phyloP scores from a whole-genome alignment of 1,284 basidiomycete genomes.

The Tausonia pullulans region DNA sequence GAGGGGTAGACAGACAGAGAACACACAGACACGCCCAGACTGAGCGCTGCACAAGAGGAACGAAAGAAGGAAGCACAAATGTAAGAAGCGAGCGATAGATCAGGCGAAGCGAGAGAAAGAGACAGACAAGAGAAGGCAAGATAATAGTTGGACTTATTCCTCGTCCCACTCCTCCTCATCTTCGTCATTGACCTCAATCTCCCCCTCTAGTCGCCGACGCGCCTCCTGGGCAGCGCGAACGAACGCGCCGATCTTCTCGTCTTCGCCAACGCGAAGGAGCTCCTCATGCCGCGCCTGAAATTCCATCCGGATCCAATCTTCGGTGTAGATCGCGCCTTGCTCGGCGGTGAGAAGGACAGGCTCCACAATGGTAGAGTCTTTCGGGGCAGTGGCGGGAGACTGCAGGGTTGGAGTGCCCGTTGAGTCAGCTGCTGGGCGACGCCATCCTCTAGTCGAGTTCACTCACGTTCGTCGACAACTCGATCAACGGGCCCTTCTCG shows the following conservation, averaged over 20 bases:
- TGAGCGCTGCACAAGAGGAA: not conserved
- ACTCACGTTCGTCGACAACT: too few species aligned
- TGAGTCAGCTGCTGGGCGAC: too few species aligned
- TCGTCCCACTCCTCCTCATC: not conserved
- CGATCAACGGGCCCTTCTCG: not conserved
- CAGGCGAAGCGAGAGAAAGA: not conserved
- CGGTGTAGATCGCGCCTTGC: not conserved
- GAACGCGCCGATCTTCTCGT: constrained; percentile 6
- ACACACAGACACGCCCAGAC: too few species aligned
- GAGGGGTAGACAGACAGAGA: too few species aligned
- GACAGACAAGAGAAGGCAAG: not conserved
- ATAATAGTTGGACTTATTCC: not conserved
- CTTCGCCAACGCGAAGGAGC: not conserved
- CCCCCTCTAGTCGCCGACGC: constrained; percentile 5
- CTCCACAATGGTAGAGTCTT: not conserved
- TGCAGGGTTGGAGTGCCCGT: not conserved
- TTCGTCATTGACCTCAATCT: constrained; percentile 9
- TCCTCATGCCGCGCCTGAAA: constrained; percentile 6
- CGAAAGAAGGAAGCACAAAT: not conserved
- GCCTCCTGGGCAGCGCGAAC: constrained; percentile 5
- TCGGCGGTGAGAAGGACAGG: not conserved
- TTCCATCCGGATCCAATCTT: constrained; percentile 11
- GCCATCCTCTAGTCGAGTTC: too few species aligned
- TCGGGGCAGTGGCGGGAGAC: not conserved
- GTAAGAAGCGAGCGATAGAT: not conserved